Percentiles rank a stretch among this genome's conserved stretches.
Conservation (phyloP, 768 basidiomycete species). For the Flagelloscypha sp. region DNA sequence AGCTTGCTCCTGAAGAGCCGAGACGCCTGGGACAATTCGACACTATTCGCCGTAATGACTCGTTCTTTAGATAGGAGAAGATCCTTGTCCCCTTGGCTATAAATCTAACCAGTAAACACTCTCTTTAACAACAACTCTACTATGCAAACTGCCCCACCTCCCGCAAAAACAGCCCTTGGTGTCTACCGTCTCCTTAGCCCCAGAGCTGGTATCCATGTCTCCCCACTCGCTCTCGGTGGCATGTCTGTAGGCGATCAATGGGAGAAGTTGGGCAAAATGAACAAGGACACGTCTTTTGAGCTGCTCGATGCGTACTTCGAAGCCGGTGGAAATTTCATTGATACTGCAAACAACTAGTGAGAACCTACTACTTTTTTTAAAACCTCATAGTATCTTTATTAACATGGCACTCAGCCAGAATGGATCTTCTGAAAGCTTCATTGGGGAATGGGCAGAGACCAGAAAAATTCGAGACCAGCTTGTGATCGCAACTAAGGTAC, state of each 20-base stretch:
- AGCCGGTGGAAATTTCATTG: conserved; percentile 40
- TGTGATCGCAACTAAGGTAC: conserved; percentile 39
- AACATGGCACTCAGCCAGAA: conserved; percentile 23
- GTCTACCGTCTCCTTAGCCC: conserved; percentile 29
- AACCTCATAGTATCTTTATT: not conserved
- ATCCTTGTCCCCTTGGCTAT: no score
- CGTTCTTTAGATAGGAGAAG: no score
- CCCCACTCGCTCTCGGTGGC: conserved; percentile 36
- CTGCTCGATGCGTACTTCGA: conserved; percentile 37
- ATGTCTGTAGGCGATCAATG: conserved; percentile 38
- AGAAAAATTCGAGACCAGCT: conserved; percentile 39
- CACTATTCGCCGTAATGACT: no score
- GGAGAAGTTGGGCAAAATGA: conserved; percentile 37
- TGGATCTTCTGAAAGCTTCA: conserved; percentile 33
- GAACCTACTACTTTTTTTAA: conserved; percentile 4
- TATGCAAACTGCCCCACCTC: conserved; percentile 7
- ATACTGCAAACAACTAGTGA: conserved; percentile 38
- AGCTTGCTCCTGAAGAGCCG: no score
- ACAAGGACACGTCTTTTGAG: conserved; percentile 32
- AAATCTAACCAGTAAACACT: no score
- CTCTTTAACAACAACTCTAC: no score
- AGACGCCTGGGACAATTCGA: no score
- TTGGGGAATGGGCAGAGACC: conserved; percentile 42
- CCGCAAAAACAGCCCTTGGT: conserved; percentile 20
- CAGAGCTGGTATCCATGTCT: conserved; percentile 34